These are phyloP conservation scores for Boletus patriciae DNA, from an alignment of 768 basidiomycete genomes.

Conservation along the genomic window DNA sequence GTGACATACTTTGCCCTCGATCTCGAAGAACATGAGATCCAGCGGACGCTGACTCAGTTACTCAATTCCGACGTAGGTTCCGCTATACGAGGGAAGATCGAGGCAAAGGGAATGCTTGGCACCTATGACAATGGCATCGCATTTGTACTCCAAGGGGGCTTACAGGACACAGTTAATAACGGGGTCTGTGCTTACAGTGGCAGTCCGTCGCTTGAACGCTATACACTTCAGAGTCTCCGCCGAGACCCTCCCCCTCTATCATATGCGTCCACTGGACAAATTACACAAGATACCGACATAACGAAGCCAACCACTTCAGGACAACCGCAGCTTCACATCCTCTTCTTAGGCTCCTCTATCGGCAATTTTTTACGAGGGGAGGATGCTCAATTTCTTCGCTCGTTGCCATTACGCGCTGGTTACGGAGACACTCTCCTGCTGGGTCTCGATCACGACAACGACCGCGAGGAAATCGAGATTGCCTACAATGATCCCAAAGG, in stretches of 20 bases:
- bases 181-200: not conserved
- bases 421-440: slow-evolving; percentile 82
- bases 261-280: slow-evolving; percentile 27
- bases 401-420: slow-evolving; percentile 73
- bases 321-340: slow-evolving; percentile 66
- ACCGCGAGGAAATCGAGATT: slow-evolving; percentile 64
- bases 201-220: slow-evolving; percentile 4
- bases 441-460: slow-evolving; percentile 87
- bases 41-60: slow-evolving; percentile 73
- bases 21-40: slow-evolving; percentile 82
- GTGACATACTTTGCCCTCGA: slow-evolving; percentile 92
- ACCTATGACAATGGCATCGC: slow-evolving; percentile 89
- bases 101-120: slow-evolving; percentile 82
- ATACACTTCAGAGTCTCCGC: slow-evolving; percentile 9
- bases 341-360: slow-evolving; percentile 90
- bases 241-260: slow-evolving; percentile 44
- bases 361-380: slow-evolving; percentile 83
- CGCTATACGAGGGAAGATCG: slow-evolving; percentile 67
- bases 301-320: slow-evolving; percentile 49
- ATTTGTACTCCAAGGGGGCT: slow-evolving; percentile 56
- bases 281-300: not conserved
- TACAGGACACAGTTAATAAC: slow-evolving; percentile 10
- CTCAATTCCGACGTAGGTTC: slow-evolving; percentile 59
- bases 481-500: slow-evolving; percentile 87
- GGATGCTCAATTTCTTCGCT: slow-evolving; percentile 70